Evolutionary conservation across 305 asterid species (phyloP).

Genomic region (Solanum hybrid): DNA sequence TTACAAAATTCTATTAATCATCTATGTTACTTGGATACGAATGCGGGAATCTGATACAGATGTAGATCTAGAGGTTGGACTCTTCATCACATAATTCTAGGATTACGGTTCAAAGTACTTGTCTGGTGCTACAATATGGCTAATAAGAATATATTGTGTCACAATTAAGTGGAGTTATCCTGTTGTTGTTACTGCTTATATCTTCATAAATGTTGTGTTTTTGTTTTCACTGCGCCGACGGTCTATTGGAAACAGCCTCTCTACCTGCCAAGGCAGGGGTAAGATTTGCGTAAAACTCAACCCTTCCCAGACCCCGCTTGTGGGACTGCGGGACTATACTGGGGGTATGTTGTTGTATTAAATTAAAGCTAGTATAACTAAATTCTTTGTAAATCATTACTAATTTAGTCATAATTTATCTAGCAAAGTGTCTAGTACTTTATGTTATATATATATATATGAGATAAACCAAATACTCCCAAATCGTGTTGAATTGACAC

Average conservation of each 20-base stretch:
- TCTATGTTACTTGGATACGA: not conserved
- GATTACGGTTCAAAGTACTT: not conserved
- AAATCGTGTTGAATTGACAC: not conserved
- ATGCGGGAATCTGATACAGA: not conserved
- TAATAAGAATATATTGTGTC: not conserved
- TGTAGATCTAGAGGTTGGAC: not conserved
- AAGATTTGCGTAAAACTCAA: not conserved
- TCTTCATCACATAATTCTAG: not conserved
- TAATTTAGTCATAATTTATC: not conserved
- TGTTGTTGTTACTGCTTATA: not conserved
- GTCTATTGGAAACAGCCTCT: not conserved
- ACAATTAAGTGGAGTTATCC: not conserved
- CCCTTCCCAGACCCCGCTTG: not conserved
- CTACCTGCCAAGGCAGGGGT: not conserved
- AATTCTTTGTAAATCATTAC: not conserved
- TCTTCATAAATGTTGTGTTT: not conserved
- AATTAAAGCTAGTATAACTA: not conserved
- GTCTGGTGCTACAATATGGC: not conserved
- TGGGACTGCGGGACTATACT: not conserved
- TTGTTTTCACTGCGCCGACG: not conserved
- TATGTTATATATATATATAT: not conserved
- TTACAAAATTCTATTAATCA: not conserved
- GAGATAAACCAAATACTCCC: not conserved
- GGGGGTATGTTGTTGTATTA: not conserved
- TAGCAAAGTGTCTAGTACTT: not conserved